Base-by-base conservation (phyloP, 2,329 filamentous ascomycete genomes). In the Clathrospora elynae region DNA sequence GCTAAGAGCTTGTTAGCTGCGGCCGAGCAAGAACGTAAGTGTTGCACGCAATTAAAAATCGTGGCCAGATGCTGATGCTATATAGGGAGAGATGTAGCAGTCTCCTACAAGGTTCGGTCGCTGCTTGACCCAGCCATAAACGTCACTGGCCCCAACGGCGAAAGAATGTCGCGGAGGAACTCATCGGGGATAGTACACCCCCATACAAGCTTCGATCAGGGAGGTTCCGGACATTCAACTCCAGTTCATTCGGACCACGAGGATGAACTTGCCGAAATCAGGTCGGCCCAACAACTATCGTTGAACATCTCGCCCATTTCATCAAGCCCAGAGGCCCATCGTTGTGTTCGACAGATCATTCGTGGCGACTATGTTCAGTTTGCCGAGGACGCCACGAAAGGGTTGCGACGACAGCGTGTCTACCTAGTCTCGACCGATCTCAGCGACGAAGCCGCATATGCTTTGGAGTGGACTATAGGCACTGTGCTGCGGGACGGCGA, bases 371-470 rank as follows among this genome's bases (percentile, higher is more conserved):
- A 89, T 65, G 74, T 75, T 35, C 81, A 83, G 56, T 85, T 95
- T 54, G 84, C 87, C 29, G 80, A 86, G 53, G 84, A 91, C 61
- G 88, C 88, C 0, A 85, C 91, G 42, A 86, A 89, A 9, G 88
- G 90, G 37, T 79, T 88, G 35, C 83, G 88, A 35, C 83, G 88
- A 38, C 81, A 92, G 48, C 82, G 93, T 38, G 95, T 93, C 61
- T 99, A 97, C 66, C 75, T 99, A 11, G 90, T 96, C n/a, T 92
- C 93, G 3, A 96, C 90, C 0, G 93, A 99, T 70, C 75, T 97
- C 3, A 96, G 91, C 57, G 88, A 93, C 24, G 93, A 99, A 73
- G 91, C 92, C 4, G 88, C 89, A 5, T 95, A 97, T 68, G 93
- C 93, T 1, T 78, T 99, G 20, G 93, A 99, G 69, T 99, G 93